phyloP scores from a whole-genome alignment of 345 rosid genomes.

The Bruguiera sexangula region DNA sequence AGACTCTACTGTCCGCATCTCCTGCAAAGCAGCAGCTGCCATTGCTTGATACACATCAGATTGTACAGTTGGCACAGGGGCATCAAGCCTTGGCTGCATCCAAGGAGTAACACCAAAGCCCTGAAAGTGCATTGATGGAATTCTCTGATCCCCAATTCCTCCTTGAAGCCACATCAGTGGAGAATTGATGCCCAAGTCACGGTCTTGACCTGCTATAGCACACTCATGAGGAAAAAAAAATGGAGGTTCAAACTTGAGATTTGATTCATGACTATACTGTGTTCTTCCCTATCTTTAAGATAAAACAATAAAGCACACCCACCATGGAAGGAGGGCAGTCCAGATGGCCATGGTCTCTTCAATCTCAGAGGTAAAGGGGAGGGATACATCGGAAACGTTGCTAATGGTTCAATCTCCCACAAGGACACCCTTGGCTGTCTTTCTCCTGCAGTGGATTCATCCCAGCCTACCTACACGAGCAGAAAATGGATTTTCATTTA shows the following conservation, averaged over 20 bases:
- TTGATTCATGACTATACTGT: background rate
- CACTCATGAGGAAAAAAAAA: conserved; percentile 1
- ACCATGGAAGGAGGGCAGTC: conserved; percentile 43
- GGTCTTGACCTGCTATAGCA: conserved; percentile 25
- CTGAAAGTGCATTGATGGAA: conserved; percentile 40
- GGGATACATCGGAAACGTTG: conserved; percentile 51
- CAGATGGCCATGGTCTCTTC: conserved; percentile 48
- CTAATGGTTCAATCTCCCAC: conserved; percentile 54
- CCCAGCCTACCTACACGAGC: conserved; percentile 48
- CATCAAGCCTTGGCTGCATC: conserved; percentile 43
- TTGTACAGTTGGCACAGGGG: conserved; percentile 29
- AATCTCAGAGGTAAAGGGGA: conserved; percentile 44
- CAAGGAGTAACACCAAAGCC: conserved; percentile 42
- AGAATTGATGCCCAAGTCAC: conserved; percentile 37
- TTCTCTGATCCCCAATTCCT: conserved; percentile 39
- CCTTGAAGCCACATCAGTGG: conserved; percentile 48
- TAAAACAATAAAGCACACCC: conserved; percentile 3
- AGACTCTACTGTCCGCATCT: conserved; percentile 39
- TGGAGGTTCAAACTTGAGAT: background rate
- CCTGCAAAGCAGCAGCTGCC: conserved; percentile 48
- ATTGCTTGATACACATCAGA: conserved; percentile 45
- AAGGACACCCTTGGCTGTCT: conserved; percentile 51
- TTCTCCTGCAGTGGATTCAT: conserved; percentile 55
- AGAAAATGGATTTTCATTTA: background rate
- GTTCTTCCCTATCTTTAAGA: background rate